Conservation (phyloP, 2,329 filamentous ascomycete species). For the Diaporthe aspalathi region DNA sequence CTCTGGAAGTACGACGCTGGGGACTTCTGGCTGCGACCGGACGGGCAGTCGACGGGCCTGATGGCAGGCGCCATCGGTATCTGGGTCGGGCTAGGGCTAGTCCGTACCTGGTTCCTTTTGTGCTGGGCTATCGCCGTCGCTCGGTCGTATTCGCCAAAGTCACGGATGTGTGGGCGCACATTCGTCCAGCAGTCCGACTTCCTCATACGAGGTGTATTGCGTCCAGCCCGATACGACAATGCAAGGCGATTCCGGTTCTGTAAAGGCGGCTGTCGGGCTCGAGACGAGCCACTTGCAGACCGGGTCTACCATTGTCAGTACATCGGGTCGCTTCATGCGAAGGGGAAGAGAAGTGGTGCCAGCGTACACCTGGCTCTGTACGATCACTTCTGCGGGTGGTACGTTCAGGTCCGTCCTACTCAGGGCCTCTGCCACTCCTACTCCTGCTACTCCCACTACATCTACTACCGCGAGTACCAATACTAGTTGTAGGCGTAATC, state of each 20-base stretch:
- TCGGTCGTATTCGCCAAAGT: conserved; percentile 3
- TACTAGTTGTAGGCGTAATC: no score
- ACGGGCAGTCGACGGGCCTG: not conserved
- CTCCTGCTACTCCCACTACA: no score
- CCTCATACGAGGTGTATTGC: not conserved
- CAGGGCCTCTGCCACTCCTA: no score
- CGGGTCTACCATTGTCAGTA: conserved; percentile 36
- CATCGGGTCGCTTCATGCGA: not conserved
- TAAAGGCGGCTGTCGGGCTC: conserved; percentile 11
- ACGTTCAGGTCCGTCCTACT: no score
- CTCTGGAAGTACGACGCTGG: not conserved
- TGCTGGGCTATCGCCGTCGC: conserved; percentile 28
- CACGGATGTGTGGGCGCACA: conserved; percentile 11
- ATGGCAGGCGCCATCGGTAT: conserved; percentile 5
- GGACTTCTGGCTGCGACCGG: not conserved
- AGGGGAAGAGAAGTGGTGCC: conserved; percentile 2
- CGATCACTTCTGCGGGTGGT: conserved; percentile 34
- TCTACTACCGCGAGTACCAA: no score
- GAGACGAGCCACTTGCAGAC: conserved; percentile 30
- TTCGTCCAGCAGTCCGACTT: conserved; percentile 33
- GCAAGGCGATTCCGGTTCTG: conserved; percentile 26
- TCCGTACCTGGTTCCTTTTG: conserved; percentile 23
- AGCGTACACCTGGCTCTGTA: conserved; percentile 30
- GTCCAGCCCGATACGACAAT: not conserved
- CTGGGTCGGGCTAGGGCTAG: conserved; percentile 29